A percentile compares a stretch with the other conserved stretches of the same genome.
phyloP scores from a whole-genome alignment of 345 rosid species.

The Aurinia saxatilis region DNA sequence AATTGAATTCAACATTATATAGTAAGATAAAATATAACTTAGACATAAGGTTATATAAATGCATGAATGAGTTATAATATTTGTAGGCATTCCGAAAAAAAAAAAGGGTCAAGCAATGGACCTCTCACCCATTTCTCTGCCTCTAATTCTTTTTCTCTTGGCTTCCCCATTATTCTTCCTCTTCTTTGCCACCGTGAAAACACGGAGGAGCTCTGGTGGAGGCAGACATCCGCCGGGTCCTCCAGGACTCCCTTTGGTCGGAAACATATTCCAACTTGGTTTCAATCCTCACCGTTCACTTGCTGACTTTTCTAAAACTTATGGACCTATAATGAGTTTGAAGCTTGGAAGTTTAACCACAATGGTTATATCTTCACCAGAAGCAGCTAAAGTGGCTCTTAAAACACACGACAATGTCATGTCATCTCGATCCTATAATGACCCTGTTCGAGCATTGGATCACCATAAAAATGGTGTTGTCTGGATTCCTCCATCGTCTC shows the following conservation, averaged over 20 bases:
- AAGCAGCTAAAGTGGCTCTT: conserved; percentile 22
- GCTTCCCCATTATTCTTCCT: conserved; percentile 1
- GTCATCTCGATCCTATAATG: conserved; percentile 22
- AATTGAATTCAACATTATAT: too few species aligned
- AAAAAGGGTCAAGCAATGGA: background rate
- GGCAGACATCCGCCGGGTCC: conserved; percentile 28
- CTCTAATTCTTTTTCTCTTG: background rate
- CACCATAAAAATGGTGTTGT: conserved; percentile 22
- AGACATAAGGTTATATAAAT: too few species aligned
- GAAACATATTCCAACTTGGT: conserved; percentile 42
- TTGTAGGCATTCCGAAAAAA: too few species aligned
- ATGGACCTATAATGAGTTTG: conserved; percentile 41
- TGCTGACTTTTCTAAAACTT: conserved; percentile 19
- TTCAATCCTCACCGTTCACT: conserved; percentile 29
- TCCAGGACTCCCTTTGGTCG: conserved; percentile 24
- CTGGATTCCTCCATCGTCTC: conserved; percentile 16
- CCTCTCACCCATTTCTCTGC: background rate
- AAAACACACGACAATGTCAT: conserved; percentile 27
- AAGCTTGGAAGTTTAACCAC: conserved; percentile 25
- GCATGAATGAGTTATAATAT: too few species aligned
- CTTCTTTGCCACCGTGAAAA: conserved; percentile 4
- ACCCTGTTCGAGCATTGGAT: conserved; percentile 15
- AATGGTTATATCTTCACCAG: conserved; percentile 25
- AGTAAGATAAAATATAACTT: too few species aligned
- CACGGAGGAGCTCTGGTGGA: background rate